Conservation (phyloP, 2,329 filamentous ascomycete genomes). For the Sporothrix dimorphospora region DNA sequence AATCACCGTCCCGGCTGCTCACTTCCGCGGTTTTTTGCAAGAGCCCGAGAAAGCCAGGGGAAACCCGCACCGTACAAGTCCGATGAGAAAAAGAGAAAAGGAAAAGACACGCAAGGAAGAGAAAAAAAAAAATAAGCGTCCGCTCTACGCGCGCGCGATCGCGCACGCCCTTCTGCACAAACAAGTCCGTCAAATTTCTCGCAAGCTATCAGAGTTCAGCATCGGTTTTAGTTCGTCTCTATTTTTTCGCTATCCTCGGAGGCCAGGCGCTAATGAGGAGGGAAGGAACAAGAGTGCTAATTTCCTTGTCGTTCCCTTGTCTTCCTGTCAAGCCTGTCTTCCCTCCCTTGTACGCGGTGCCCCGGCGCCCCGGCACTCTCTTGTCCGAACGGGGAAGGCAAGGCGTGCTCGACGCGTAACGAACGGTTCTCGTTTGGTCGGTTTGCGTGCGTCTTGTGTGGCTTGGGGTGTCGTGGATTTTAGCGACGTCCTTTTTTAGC, state of each 20-base stretch:
- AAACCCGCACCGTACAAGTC: too few relatives aligned
- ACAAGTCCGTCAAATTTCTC: slow-evolving; percentile 17
- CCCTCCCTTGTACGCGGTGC: background rate
- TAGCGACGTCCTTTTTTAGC: slow-evolving; percentile 4
- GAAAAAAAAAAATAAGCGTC: background rate
- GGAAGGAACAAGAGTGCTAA: slow-evolving; percentile 11
- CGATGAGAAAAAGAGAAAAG: too few relatives aligned
- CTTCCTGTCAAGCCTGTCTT: background rate
- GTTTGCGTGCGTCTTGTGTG: background rate
- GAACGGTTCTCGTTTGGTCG: background rate
- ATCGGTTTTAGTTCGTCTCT: background rate
- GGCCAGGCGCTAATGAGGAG: slow-evolving; percentile 8
- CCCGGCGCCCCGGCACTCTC: slow-evolving; percentile 8
- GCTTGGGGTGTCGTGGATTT: background rate
- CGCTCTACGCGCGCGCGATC: slow-evolving; percentile 9
- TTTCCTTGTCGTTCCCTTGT: slow-evolving; percentile 14
- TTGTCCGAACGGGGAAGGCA: slow-evolving; percentile 12
- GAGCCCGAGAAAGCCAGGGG: slow-evolving; percentile 6
- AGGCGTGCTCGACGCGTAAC: background rate
- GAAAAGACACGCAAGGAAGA: background rate
- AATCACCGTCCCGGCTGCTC: slow-evolving; percentile 1
- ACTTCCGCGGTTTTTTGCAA: slow-evolving; percentile 14
- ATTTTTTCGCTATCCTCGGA: background rate
- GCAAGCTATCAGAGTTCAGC: slow-evolving; percentile 3
- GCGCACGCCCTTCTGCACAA: background rate